A percentile compares a stretch with the other conserved stretches of the same genome.
Conservation (phyloP, 129 eudicot species). For the Flaveria brownii region DNA sequence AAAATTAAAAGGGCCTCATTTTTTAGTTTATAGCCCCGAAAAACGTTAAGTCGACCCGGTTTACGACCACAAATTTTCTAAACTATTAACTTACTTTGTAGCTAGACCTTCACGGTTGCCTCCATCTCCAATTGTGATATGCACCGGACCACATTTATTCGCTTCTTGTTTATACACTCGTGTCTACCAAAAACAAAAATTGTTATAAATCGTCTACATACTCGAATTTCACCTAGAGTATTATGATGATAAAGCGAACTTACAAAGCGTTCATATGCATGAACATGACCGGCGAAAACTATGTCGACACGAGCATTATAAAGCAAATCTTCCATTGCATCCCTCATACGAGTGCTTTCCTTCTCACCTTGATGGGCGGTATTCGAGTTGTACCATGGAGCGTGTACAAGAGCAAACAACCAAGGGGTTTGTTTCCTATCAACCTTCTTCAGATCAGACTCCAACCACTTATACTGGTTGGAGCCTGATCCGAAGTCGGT, state of each 20-base stretch:
- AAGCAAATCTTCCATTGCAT: slow-evolving; percentile 58
- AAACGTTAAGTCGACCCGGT: too few species aligned
- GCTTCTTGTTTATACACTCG: slow-evolving; percentile 52
- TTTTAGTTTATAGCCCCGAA: too few species aligned
- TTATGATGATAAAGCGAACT: slow-evolving; percentile 21
- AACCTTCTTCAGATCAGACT: slow-evolving; percentile 52
- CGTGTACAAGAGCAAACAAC: slow-evolving; percentile 60
- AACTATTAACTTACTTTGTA: slow-evolving; percentile 37
- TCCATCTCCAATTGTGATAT: slow-evolving; percentile 76
- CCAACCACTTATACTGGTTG: slow-evolving; percentile 64
- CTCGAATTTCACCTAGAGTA: background rate
- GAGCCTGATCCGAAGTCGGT: slow-evolving; percentile 56
- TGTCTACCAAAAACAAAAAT: slow-evolving; percentile 27
- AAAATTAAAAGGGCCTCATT: too few species aligned
- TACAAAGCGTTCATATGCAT: slow-evolving; percentile 87
- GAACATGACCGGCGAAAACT: slow-evolving; percentile 80
- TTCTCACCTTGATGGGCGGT: slow-evolving; percentile 69
- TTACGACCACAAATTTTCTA: background rate
- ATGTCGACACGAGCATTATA: slow-evolving; percentile 60
- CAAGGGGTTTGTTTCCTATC: slow-evolving; percentile 69
- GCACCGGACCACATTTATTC: slow-evolving; percentile 57
- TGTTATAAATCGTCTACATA: background rate
- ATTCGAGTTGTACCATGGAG: slow-evolving; percentile 86
- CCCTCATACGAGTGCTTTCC: slow-evolving; percentile 56
- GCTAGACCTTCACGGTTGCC: slow-evolving; percentile 88